Conservation (phyloP, 2,329 filamentous ascomycete species). For the Colletotrichum plurivorum region DNA sequence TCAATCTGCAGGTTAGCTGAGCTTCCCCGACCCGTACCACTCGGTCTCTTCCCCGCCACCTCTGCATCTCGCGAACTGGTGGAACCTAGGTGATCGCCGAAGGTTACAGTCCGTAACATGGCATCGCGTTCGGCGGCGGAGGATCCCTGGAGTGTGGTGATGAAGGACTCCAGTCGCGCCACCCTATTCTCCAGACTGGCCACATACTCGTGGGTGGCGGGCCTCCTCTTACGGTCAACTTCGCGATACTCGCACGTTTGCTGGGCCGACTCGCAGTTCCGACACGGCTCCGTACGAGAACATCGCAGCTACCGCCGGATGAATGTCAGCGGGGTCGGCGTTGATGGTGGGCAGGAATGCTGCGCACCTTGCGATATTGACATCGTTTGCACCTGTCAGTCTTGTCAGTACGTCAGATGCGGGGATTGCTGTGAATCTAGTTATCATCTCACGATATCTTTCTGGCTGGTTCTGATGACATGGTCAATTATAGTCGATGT, state of each 20-base stretch:
- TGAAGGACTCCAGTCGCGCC: conserved; percentile 39
- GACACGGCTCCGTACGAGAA: conserved; percentile 40
- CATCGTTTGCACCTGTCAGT: conserved; percentile 5
- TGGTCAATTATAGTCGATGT: background rate
- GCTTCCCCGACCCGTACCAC: background rate
- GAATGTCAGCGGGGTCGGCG: background rate
- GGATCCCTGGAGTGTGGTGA: conserved; percentile 21
- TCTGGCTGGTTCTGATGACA: conserved; percentile 1
- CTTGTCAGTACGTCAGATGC: background rate
- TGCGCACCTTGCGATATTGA: conserved; percentile 3
- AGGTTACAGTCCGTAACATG: conserved; percentile 33
- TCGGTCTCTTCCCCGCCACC: background rate
- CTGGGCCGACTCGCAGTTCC: conserved; percentile 27
- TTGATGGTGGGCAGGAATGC: background rate
- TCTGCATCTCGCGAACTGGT: background rate
- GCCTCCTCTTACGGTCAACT: conserved; percentile 34
- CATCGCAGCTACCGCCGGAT: conserved; percentile 35
- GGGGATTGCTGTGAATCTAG: background rate
- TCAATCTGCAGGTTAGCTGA: conserved; percentile 22
- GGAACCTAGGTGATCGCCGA: conserved; percentile 4
- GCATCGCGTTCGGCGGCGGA: conserved; percentile 17
- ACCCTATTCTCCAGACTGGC: conserved; percentile 37
- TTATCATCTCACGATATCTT: conserved; percentile 4
- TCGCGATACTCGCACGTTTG: conserved; percentile 40
- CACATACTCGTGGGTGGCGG: conserved; percentile 39